Conservation (phyloP, 345 rosid species). For the Reutealis trisperma region DNA sequence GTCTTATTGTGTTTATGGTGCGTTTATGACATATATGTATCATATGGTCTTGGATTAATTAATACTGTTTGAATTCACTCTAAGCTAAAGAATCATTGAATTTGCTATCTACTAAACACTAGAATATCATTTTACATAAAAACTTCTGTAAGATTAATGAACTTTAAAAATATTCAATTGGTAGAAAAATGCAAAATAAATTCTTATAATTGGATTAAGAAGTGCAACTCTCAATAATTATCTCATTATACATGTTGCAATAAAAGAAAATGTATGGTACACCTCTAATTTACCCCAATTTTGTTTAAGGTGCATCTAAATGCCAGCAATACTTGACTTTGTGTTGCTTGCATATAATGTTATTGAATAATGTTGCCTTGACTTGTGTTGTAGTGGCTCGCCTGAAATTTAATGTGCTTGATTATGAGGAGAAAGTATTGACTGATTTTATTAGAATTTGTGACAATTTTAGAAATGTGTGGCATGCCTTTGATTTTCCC, state of each 20-base stretch:
- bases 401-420: constrained; percentile 87
- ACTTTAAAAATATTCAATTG: neutral
- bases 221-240: neutral
- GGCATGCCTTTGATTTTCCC: neutral
- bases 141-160: neutral
- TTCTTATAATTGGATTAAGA: neutral
- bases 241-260: neutral
- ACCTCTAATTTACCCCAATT: neutral
- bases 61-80: neutral
- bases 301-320: neutral
- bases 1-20: neutral
- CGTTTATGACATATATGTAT: neutral
- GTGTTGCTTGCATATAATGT: neutral
- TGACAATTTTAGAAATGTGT: neutral
- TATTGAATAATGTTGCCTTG: constrained; percentile 7
- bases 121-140: neutral
- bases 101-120: neutral
- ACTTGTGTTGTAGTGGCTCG: constrained; percentile 15
- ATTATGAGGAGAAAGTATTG: constrained; percentile 79
- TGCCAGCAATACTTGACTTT: neutral
- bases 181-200: neutral
- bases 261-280: neutral
- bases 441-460: constrained; percentile 45
- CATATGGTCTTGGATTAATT: neutral
- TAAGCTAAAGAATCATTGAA: neutral